Conservation (phyloP, 2,329 filamentous ascomycete genomes). For the Botryosphaeria dothidea region DNA sequence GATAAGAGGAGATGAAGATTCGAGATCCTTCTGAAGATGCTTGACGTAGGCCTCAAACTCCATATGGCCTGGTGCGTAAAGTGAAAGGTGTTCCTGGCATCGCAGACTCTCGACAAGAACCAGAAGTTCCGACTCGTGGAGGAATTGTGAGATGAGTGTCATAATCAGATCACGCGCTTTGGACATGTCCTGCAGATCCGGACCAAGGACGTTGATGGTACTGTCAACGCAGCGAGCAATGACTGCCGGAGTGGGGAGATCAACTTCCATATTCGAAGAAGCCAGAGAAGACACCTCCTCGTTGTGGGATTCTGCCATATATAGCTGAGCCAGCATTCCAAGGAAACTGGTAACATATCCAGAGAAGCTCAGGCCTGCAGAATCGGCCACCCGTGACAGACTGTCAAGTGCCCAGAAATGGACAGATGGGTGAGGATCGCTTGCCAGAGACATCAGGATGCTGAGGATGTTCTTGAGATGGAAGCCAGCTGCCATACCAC, state of each 20-base stretch:
- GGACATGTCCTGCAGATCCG: slow-evolving; percentile 87
- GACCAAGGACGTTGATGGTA: slow-evolving; percentile 93
- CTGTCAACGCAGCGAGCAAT: slow-evolving; percentile 89
- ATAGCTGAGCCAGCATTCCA: slow-evolving; percentile 91
- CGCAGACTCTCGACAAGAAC: slow-evolving; percentile 76
- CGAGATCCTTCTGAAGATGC: slow-evolving; percentile 75
- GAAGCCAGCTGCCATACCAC: slow-evolving; percentile 94
- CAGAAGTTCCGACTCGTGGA: slow-evolving; percentile 68
- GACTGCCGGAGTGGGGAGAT: slow-evolving; percentile 77
- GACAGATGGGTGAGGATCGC: slow-evolving; percentile 90
- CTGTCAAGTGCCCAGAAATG: slow-evolving; percentile 97
- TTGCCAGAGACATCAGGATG: slow-evolving; percentile 95
- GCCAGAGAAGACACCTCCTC: slow-evolving; percentile 76
- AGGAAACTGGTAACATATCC: slow-evolving; percentile 86
- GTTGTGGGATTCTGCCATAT: slow-evolving; percentile 89
- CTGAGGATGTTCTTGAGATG: slow-evolving; percentile 97
- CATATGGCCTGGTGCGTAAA: slow-evolving; percentile 88
- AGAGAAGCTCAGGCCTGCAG: slow-evolving; percentile 88
- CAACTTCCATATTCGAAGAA: slow-evolving; percentile 87
- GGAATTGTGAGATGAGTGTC: slow-evolving; percentile 80
- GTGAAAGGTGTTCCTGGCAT: slow-evolving; percentile 85
- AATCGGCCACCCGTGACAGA: slow-evolving; percentile 81
- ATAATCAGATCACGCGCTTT: slow-evolving; percentile 93
- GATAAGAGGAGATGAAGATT: slow-evolving; percentile 67
- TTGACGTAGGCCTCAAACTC: slow-evolving; percentile 82